Conservation (phyloP, 106 monocot species). For the Apostasia ramifera region DNA sequence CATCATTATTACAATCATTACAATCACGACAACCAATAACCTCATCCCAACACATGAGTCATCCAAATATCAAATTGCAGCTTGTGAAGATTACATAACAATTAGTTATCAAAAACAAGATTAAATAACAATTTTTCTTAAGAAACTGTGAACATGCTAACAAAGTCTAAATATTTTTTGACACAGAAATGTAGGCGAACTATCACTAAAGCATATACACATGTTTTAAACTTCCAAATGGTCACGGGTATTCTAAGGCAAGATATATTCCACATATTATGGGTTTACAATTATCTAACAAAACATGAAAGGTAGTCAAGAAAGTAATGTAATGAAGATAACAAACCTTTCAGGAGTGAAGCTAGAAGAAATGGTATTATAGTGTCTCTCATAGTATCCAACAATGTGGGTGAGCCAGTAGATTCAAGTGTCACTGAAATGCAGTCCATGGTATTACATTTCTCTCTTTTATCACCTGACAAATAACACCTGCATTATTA, state of each 20-base stretch:
- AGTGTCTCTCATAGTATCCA: constrained; percentile 44
- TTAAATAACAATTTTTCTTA: too few species aligned
- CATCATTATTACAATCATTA: too few species aligned
- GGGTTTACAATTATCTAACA: background rate
- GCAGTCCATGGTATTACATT: constrained; percentile 24
- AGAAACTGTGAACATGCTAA: too few species aligned
- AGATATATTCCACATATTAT: background rate
- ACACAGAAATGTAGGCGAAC: too few species aligned
- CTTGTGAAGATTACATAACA: too few species aligned
- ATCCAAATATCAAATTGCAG: too few species aligned
- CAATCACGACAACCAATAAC: too few species aligned
- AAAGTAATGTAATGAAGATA: background rate
- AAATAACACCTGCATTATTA: constrained; percentile 30
- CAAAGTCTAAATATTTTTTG: too few species aligned
- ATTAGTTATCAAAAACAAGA: too few species aligned
- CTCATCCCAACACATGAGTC: too few species aligned
- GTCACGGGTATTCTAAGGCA: background rate
- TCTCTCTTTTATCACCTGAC: constrained; percentile 8
- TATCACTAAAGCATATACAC: too few species aligned
- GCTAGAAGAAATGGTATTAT: constrained; percentile 50
- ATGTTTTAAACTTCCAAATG: too few species aligned
- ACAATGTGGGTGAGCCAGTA: constrained; percentile 5
- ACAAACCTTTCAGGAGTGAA: constrained; percentile 51
- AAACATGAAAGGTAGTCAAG: background rate
- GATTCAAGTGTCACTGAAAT: constrained; percentile 25